Conservation (phyloP, 805 yeast species). For the Blastobotrys peoriensis region DNA sequence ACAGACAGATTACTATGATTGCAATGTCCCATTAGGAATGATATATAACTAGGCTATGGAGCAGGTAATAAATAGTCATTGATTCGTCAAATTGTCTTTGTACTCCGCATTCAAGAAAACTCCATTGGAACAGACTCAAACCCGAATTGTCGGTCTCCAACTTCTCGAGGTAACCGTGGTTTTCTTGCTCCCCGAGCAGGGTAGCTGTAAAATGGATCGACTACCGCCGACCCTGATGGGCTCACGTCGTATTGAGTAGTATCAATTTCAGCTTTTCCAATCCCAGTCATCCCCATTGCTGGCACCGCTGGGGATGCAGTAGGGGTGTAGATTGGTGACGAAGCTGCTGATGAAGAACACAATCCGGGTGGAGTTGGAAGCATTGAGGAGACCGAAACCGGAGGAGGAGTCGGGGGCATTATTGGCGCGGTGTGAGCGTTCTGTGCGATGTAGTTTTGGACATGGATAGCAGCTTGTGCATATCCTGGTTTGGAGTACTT, state of each 20-base stretch:
- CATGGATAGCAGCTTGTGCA: conserved; percentile 30
- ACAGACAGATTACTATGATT: too few species aligned
- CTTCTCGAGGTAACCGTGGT: not conserved
- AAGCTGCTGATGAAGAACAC: not conserved
- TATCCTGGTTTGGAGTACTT: conserved; percentile 31
- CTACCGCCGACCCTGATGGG: not conserved
- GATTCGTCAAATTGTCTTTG: too few species aligned
- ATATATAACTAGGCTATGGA: too few species aligned
- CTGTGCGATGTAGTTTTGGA: conserved; percentile 24
- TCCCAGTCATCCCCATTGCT: not conserved
- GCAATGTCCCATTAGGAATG: too few species aligned
- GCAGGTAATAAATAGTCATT: not conserved
- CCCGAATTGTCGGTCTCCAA: not conserved
- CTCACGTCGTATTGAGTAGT: not conserved
- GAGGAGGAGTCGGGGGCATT: conserved; percentile 21
- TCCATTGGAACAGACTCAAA: not conserved
- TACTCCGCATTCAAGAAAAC: not conserved
- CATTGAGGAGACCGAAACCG: conserved; percentile 8
- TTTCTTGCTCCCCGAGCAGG: not conserved
- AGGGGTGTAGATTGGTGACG: not conserved
- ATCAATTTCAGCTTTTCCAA: not conserved
- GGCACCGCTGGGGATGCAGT: not conserved
- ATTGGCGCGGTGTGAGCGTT: conserved; percentile 18
- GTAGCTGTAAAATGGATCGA: not conserved
- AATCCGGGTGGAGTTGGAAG: not conserved